Evolutionary conservation across 306 rosid genomes (phyloP).

Genomic region (Rosa multiflora): DNA sequence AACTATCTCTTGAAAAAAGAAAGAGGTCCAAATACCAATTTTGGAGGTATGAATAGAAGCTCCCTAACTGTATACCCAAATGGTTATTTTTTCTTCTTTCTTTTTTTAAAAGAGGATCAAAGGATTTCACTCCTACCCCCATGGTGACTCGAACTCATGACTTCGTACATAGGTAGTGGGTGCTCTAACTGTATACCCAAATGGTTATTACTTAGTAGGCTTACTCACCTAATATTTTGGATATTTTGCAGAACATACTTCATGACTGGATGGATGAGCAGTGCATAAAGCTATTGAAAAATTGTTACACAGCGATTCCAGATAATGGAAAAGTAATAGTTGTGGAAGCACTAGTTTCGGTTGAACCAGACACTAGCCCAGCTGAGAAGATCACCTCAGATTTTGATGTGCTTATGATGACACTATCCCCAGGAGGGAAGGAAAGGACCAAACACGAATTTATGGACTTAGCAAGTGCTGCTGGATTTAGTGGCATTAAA

Average conservation of each 20-base stretch:
- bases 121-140: too few relatives aligned
- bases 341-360: constrained; percentile 20
- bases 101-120: too few relatives aligned
- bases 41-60: too few relatives aligned
- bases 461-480: constrained; percentile 21
- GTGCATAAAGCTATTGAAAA: constrained; percentile 33
- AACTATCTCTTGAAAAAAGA: too few relatives aligned
- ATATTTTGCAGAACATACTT: constrained; percentile 21
- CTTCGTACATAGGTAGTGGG: too few relatives aligned
- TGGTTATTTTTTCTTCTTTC: too few relatives aligned
- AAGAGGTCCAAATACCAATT: too few relatives aligned
- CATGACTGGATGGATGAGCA: constrained; percentile 40
- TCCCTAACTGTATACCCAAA: too few relatives aligned
- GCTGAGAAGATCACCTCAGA: not conserved
- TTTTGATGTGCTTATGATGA: constrained; percentile 9
- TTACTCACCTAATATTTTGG: too few relatives aligned
- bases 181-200: too few relatives aligned
- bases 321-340: constrained; percentile 26
- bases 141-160: too few relatives aligned
- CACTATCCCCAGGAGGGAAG: constrained; percentile 14
- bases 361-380: not conserved
- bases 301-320: constrained; percentile 23
- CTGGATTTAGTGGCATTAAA: constrained; percentile 24
- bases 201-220: too few relatives aligned
- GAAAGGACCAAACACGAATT: constrained; percentile 23